These are phyloP conservation scores for Cryptococcus floricola DNA, from an alignment of 1,284 basidiomycete genomes.

Conservation along the genomic window DNA sequence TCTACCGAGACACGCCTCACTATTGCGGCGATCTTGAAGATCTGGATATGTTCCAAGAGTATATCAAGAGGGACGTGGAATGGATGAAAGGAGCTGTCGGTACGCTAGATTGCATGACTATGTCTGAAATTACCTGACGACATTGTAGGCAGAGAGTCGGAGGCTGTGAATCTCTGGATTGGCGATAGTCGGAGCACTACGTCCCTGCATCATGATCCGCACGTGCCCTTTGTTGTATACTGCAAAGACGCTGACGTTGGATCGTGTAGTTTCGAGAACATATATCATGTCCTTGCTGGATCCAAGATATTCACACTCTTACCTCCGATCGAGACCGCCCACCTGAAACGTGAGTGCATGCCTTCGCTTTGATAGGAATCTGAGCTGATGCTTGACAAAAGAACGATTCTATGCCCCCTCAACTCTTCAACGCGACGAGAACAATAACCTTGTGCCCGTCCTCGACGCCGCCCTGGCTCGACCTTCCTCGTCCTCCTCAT, in stretches of 20 bases:
- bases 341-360: slow-evolving; percentile 61
- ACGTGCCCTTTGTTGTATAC: slow-evolving; percentile 2
- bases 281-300: slow-evolving; percentile 80
- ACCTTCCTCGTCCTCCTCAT: slow-evolving; percentile 8
- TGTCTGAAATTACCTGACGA: background rate
- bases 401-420: slow-evolving; percentile 36
- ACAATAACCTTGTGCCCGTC: background rate
- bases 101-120: slow-evolving; percentile 40
- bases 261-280: slow-evolving; percentile 67
- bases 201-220: slow-evolving; percentile 68
- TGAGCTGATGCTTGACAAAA: slow-evolving; percentile 10
- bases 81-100: slow-evolving; percentile 77
- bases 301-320: slow-evolving; percentile 77
- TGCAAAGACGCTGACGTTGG: background rate
- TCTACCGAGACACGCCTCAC: slow-evolving; percentile 53
- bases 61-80: slow-evolving; percentile 63
- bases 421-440: slow-evolving; percentile 24
- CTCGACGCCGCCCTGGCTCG: background rate
- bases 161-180: slow-evolving; percentile 89
- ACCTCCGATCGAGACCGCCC: slow-evolving; percentile 81
- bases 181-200: slow-evolving; percentile 71
- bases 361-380: slow-evolving; percentile 6
- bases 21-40: slow-evolving; percentile 53
- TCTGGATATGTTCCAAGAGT: slow-evolving; percentile 58
- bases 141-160: slow-evolving; percentile 54